Evolutionary conservation across 768 basidiomycete species (phyloP).

Genomic region (Tulasnella sp.): DNA sequence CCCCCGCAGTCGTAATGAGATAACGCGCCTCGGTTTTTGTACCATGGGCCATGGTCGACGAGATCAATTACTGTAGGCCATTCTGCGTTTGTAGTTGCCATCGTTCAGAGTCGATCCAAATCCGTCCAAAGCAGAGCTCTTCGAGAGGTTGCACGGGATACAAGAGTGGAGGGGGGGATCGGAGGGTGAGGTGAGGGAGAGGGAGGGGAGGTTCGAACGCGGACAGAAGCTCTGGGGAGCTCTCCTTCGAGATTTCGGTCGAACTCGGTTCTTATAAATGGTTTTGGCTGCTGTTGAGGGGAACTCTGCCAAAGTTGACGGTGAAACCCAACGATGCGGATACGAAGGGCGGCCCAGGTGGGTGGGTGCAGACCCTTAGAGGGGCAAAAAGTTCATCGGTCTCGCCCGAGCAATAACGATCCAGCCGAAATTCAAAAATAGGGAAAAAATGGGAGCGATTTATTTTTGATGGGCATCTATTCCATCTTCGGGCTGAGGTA

Average conservation of each 20-base stretch:
- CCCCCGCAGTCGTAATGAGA: no score
- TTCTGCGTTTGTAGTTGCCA: neutral
- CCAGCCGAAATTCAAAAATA: neutral
- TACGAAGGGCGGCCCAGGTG: no score
- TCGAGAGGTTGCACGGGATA: neutral
- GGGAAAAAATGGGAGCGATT: neutral
- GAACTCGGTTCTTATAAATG: neutral
- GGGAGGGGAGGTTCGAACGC: neutral
- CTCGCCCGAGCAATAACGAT: neutral
- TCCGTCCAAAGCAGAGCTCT: neutral
- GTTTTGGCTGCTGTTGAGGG: neutral
- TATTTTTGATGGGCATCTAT: no score
- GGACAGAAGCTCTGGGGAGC: neutral
- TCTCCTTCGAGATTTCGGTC: neutral
- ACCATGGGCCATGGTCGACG: conserved; percentile 6
- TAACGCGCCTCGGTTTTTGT: conserved; percentile 8
- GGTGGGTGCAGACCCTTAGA: neutral
- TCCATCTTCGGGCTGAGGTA: neutral
- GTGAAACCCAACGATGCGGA: neutral
- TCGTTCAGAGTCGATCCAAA: neutral
- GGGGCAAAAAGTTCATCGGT: neutral
- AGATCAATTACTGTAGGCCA: conserved; percentile 9
- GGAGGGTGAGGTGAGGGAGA: neutral
- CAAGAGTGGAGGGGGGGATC: neutral
- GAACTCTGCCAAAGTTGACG: neutral